These are phyloP conservation scores for Eimeria maxima DNA, from an alignment of 169 alveolate genomes.

Conservation along the genomic window DNA sequence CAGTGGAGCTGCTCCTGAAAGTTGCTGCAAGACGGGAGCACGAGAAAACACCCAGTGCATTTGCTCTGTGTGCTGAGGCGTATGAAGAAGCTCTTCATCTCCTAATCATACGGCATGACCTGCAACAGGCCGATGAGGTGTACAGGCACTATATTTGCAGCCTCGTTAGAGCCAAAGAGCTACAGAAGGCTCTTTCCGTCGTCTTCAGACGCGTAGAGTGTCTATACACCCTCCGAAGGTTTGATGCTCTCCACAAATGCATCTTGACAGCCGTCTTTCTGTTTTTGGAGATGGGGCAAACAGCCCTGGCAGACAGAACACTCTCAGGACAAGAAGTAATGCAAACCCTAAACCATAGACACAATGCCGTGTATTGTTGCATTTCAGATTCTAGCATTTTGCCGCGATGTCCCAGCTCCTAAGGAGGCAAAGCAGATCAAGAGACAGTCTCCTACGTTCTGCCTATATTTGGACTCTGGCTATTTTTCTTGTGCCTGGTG, in stretches of 20 bases:
- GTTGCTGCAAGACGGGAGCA: slow-evolving; percentile 6
- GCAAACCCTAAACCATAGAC: not conserved
- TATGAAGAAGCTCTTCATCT: slow-evolving; percentile 50
- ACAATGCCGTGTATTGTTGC: not conserved
- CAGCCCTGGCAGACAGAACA: slow-evolving; percentile 14
- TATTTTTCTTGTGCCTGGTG: not conserved
- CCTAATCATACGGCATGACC: not conserved
- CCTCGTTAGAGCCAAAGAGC: not conserved
- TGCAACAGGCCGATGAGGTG: slow-evolving; percentile 32
- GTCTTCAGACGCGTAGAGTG: slow-evolving; percentile 14
- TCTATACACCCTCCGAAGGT: not conserved
- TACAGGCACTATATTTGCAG: slow-evolving; percentile 34
- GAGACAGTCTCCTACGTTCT: not conserved
- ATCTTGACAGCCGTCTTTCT: slow-evolving; percentile 13
- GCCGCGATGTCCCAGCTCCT: not conserved
- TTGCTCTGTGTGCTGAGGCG: not conserved
- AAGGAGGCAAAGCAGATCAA: not conserved
- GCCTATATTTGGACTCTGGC: not conserved
- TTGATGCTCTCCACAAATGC: slow-evolving; percentile 14
- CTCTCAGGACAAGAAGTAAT: slow-evolving; percentile 56
- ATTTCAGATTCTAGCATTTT: not conserved
- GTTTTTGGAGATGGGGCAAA: not conserved
- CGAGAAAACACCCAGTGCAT: not conserved
- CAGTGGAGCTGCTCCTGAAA: not conserved
- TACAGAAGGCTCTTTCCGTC: not conserved